Base-by-base conservation (phyloP, 108 stramenopile genomes). In the Nitzschia sp. region DNA sequence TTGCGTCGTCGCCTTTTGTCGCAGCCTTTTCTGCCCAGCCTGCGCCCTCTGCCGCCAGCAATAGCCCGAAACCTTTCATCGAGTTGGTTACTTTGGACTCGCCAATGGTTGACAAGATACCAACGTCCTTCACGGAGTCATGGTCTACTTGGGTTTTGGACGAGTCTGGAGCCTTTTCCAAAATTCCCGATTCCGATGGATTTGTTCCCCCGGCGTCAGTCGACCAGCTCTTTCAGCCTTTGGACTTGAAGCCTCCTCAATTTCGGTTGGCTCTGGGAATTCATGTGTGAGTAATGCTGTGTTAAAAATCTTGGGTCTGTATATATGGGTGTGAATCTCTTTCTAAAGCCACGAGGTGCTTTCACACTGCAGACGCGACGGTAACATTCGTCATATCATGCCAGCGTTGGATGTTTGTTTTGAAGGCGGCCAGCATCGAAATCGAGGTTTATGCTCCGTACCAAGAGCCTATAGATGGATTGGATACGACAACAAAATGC, bases 381-480 rank as follows among this genome's bases (percentile, higher is more conserved):
- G 78, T 24, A 19, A 23, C 3, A 68, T 79, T 29, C 78, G 78
- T 8, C 78, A 79, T 33, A 42, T 79, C 1, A 55, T 79, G 57
- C 78, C 78, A n/a, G 72, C 78, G 2, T 21, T 79, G 0, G 78
- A 79, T 58, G 15, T 79, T 11, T 59, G 35, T 21, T 74, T 53
- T 62, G 64, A 51, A 2, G 46, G 54, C 15, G 54, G 59, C 4
- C 6, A 29, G 19, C 74, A 72, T 35, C 48, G 72, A 47, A 79
- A 79, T 59, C 78, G 78, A 26, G 78, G 78, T 24, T 18, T 79
- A 48, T 70, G 72, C 42, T 69, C 49, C 54, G 57, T 79, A 2
- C 78, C 78, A 11, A 51, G 72, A 56, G 78, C 78, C 0, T 32
- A 74, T 31, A 53, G 13, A 17, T 79, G 78, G 78, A 49, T 79